Conservation (phyloP, 2,329 filamentous ascomycete genomes). For the Sphaerulina populicola region DNA sequence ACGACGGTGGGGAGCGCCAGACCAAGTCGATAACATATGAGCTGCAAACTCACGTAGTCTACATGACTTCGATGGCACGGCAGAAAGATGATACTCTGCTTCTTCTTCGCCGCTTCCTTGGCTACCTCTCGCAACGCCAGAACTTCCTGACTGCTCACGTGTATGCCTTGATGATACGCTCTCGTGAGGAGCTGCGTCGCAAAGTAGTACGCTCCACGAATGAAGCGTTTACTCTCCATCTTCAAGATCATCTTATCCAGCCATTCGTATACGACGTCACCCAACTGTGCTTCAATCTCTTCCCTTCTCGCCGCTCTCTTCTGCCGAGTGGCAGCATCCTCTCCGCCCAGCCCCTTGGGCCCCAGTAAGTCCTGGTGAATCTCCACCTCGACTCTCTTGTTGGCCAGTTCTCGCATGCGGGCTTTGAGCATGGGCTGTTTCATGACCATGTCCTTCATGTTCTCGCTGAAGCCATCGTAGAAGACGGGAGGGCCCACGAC, state of each 20-base stretch:
- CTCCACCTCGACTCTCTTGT: slow-evolving; percentile 65
- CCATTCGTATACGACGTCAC: slow-evolving; percentile 75
- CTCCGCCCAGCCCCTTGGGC: slow-evolving; percentile 43
- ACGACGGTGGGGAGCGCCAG: slow-evolving; percentile 85
- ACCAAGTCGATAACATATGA: slow-evolving; percentile 91
- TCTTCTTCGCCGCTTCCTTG: slow-evolving; percentile 70
- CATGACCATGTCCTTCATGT: slow-evolving; percentile 74
- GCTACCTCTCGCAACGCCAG: slow-evolving; percentile 73
- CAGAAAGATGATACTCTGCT: slow-evolving; percentile 91
- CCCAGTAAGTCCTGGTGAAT: slow-evolving; percentile 62
- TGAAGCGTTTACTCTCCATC: slow-evolving; percentile 90
- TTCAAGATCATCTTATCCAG: slow-evolving; percentile 98
- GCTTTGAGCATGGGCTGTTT: slow-evolving; percentile 64
- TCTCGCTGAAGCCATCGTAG: slow-evolving; percentile 83
- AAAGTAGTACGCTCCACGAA: slow-evolving; percentile 84
- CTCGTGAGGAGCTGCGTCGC: slow-evolving; percentile 78
- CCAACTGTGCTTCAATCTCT: slow-evolving; percentile 62
- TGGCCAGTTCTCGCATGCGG: slow-evolving; percentile 69
- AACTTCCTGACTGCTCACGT: slow-evolving; percentile 92
- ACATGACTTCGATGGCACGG: slow-evolving; percentile 93
- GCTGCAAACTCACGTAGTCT: slow-evolving; percentile 88
- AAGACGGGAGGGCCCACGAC: slow-evolving; percentile 88
- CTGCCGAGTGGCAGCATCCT: slow-evolving; percentile 49
- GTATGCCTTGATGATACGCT: slow-evolving; percentile 92
- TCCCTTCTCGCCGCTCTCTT: slow-evolving; percentile 13